These are phyloP conservation scores for Barbarea vulgaris DNA, from an alignment of 345 rosid genomes.

Conservation along the genomic window DNA sequence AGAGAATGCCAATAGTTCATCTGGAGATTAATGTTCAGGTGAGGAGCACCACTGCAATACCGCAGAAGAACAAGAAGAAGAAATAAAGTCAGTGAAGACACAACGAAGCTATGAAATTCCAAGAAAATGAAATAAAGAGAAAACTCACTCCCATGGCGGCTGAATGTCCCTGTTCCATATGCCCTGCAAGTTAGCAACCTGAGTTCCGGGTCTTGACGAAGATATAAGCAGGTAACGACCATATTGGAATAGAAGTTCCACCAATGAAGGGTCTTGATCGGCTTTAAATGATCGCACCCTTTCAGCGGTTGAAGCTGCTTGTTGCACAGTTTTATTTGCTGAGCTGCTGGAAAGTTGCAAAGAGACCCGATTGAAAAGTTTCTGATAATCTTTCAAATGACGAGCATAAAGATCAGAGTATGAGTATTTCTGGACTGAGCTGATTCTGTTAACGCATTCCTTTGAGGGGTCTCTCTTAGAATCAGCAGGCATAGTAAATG, in stretches of 20 bases:
- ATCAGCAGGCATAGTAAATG: constrained; percentile 67
- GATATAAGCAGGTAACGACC: constrained; percentile 90
- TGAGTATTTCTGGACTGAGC: constrained; percentile 50
- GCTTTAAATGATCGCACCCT: constrained; percentile 71
- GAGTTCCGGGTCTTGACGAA: constrained; percentile 89
- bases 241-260: constrained; percentile 81
- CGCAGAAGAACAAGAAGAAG: background rate
- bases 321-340: constrained; percentile 29
- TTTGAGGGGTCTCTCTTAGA: constrained; percentile 67
- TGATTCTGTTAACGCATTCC: constrained; percentile 49
- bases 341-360: constrained; percentile 60
- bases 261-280: constrained; percentile 85
- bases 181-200: constrained; percentile 90
- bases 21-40: constrained; percentile 90
- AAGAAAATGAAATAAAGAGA: constrained; percentile 6
- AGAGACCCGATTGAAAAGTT: constrained; percentile 74
- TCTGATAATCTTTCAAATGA: constrained; percentile 76
- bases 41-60: constrained; percentile 79
- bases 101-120: background rate
- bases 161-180: constrained; percentile 84
- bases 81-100: background rate
- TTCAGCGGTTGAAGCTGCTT: constrained; percentile 58
- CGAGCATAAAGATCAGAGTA: constrained; percentile 65
- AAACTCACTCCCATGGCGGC: constrained; percentile 90
- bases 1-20: constrained; percentile 98